Conservation (phyloP, 2,329 filamentous ascomycete genomes). For the Rachicladosporium sp. region DNA sequence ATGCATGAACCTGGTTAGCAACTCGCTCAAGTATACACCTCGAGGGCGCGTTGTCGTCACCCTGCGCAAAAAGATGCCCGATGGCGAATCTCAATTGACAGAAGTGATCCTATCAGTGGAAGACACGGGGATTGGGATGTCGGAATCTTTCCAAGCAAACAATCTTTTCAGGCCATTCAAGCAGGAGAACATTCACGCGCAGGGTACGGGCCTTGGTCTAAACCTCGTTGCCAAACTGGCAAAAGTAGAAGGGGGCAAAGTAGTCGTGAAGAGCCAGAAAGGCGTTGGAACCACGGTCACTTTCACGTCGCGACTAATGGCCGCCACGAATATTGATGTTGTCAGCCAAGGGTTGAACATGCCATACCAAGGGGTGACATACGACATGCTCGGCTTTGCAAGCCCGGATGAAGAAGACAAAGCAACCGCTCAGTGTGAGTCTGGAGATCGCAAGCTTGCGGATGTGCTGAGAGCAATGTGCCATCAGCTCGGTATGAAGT, state of each 20-base stretch:
- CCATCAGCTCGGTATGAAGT: not conserved
- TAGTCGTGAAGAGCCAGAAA: slow-evolving; percentile 26
- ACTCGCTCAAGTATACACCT: slow-evolving; percentile 37
- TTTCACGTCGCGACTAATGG: slow-evolving; percentile 1
- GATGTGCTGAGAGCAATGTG: not conserved
- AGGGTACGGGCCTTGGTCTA: slow-evolving; percentile 53
- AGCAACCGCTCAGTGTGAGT: too few relatives aligned
- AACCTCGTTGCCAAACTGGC: slow-evolving; percentile 51
- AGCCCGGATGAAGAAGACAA: too few relatives aligned
- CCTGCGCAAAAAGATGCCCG: slow-evolving; percentile 3
- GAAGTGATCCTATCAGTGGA: slow-evolving; percentile 27
- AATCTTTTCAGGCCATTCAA: slow-evolving; percentile 51
- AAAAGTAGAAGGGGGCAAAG: slow-evolving; percentile 45
- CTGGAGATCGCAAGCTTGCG: too few relatives aligned
- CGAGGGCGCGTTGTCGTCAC: slow-evolving; percentile 29
- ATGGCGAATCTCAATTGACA: too few relatives aligned
- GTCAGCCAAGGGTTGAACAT: too few relatives aligned
- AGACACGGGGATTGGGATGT: slow-evolving; percentile 57
- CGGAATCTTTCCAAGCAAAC: slow-evolving; percentile 48
- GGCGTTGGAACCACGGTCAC: slow-evolving; percentile 11
- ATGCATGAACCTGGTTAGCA: slow-evolving; percentile 37
- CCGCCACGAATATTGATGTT: too few relatives aligned
- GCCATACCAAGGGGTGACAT: too few relatives aligned
- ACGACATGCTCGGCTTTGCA: too few relatives aligned
- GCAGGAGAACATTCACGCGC: slow-evolving; percentile 50